Base-by-base conservation (phyloP, 1,284 basidiomycete genomes). In the Golubevia sp. region DNA sequence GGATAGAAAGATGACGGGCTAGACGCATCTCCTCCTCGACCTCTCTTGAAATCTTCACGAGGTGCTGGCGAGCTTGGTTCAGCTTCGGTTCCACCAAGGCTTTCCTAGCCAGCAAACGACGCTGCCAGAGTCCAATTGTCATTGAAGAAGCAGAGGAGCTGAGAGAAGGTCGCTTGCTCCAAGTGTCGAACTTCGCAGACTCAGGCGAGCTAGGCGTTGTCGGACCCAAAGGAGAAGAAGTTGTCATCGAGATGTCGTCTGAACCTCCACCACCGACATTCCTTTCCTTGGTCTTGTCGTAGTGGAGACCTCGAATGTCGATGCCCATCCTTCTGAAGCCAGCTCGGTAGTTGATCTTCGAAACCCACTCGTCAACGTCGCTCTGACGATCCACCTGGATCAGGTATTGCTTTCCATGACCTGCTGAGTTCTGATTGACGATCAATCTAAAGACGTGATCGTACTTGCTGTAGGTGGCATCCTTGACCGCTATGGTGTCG, bases 261-360 rank as follows among this genome's bases (percentile, higher is more conserved):
- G 71, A 64, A 5, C 73, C 74, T 2, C 74, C 77, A 20, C 82
- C 68, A 0, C 80, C 79, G 5, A 82, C 86, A n/a, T n/a, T n/a
- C n/a, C n/a, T n/a, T n/a, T n/a, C n/a, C 0, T 30, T 27, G 24
- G 60, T 62, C 8, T 52, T 3, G 25, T 70, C 62, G 15, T 53
- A 52, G 59, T 73, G 76, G 3, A 73, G 84, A 0, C 91, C 88
- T 15, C 93, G 89, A 88, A 97, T 94, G 54, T 90, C 88, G 51
- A 97, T 87, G n/a, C 91, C 91, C 6, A 89, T 88, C 1, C 92
- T 90, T 84, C 91, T 93, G 88, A 97, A 98, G 6, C 92, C 88
- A 65, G 93, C 91, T 5, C 93, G 94, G 82, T 97, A 98, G 85
- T 99, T 99, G 82, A 99, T 94, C 52, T 89, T 88, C 34, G 91